phyloP scores from a whole-genome alignment of 2,329 filamentous ascomycete genomes.

The Trichoderma sp. region DNA sequence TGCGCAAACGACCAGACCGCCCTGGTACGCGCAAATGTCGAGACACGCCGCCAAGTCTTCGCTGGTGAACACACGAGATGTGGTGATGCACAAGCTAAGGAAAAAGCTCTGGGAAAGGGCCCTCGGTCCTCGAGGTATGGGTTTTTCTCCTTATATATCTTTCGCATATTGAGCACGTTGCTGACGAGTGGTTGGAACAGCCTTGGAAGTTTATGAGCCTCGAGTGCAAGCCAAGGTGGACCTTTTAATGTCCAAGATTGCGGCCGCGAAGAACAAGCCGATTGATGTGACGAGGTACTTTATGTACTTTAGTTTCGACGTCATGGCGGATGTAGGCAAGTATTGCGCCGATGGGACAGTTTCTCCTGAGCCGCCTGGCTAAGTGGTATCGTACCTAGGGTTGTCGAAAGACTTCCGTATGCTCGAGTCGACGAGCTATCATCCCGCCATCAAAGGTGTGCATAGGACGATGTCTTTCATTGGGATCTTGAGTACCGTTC shows the following conservation, averaged over 20 bases:
- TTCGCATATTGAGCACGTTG: too few relatives aligned
- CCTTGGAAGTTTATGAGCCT: neutral
- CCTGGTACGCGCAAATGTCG: constrained; percentile 16
- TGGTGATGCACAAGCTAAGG: constrained; percentile 22
- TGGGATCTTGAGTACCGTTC: neutral
- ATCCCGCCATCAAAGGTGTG: constrained; percentile 4
- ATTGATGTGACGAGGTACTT: constrained; percentile 40
- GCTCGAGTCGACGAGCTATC: neutral
- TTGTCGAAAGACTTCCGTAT: constrained; percentile 1
- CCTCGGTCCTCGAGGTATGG: neutral
- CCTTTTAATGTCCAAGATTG: neutral
- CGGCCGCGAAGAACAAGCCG: constrained; percentile 28
- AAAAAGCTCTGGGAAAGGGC: constrained; percentile 7
- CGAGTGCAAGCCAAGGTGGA: neutral
- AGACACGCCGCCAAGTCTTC: constrained; percentile 39
- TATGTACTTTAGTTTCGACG: constrained; percentile 44
- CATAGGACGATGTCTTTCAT: neutral
- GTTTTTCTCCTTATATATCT: too few relatives aligned
- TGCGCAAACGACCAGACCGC: neutral
- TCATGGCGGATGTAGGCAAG: constrained; percentile 46
- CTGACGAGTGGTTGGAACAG: neutral
- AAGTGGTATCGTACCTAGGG: neutral
- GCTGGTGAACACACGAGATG: constrained; percentile 34
- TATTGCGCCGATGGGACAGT: neutral
- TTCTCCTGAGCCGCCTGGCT: too few relatives aligned